These are phyloP conservation scores for Neurospora sp. DNA, from an alignment of 2,329 filamentous ascomycete species.

Conservation along the genomic window DNA sequence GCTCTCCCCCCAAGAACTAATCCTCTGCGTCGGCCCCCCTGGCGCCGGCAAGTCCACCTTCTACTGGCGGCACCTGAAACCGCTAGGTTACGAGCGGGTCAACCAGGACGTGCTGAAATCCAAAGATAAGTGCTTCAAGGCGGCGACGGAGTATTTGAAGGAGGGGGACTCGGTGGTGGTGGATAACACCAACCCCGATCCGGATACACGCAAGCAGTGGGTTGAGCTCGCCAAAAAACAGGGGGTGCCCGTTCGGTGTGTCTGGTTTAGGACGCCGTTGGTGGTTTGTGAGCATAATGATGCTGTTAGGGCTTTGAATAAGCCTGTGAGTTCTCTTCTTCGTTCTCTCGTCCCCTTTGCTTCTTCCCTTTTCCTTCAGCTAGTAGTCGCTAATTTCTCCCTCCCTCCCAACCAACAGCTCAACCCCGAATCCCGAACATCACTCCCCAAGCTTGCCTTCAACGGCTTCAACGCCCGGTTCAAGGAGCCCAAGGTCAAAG, in stretches of 20 bases:
- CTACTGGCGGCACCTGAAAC: conserved; percentile 68
- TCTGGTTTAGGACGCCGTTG: conserved; percentile 68
- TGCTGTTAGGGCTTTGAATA: conserved; percentile 62
- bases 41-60: conserved; percentile 89
- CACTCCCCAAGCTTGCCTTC: conserved; percentile 74
- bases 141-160: conserved; percentile 54
- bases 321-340: conserved; percentile 19
- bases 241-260: conserved; percentile 68
- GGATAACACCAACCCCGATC: conserved; percentile 92
- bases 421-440: conserved; percentile 71
- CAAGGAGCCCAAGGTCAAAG: conserved; percentile 57
- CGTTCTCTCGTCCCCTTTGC: not conserved
- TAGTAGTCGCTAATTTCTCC: conserved; percentile 8
- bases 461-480: conserved; percentile 63
- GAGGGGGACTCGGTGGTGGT: conserved; percentile 63
- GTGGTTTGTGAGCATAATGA: conserved; percentile 79
- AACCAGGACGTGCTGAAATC: conserved; percentile 85
- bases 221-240: conserved; percentile 59
- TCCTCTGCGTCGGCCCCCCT: conserved; percentile 81
- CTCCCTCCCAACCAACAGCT: conserved; percentile 31
- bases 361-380: not conserved
- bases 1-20: conserved; percentile 58
- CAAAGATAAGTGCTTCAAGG: conserved; percentile 59
- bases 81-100: conserved; percentile 69
- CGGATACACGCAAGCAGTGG: conserved; percentile 70